These are phyloP conservation scores for Torrubiellomyces zombiae DNA, from an alignment of 2,329 filamentous ascomycete genomes.

Conservation along the genomic window DNA sequence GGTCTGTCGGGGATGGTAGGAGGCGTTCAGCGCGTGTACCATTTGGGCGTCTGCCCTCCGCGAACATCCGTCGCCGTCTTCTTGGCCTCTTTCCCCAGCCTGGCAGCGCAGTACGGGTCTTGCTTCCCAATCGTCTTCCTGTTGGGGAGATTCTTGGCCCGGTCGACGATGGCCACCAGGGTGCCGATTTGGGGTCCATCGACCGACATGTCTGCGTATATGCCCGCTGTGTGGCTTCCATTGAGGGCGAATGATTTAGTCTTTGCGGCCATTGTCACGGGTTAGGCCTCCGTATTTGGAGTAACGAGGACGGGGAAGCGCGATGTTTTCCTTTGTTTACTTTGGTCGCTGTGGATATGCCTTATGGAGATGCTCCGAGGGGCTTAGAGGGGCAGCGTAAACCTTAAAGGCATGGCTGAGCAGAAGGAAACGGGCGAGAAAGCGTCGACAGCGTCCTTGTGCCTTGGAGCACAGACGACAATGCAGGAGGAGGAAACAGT, in stretches of 20 bases:
- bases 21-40: slow-evolving; percentile 36
- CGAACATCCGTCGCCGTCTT: slow-evolving; percentile 90
- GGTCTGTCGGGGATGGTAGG: too few species aligned
- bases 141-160: slow-evolving; percentile 94
- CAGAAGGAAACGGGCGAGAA: too few species aligned
- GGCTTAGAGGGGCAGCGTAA: too few species aligned
- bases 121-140: slow-evolving; percentile 96
- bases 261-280: slow-evolving; percentile 31
- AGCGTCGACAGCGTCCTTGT: too few species aligned
- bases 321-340: too few species aligned
- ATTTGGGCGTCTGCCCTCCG: slow-evolving; percentile 88
- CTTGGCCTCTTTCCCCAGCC: slow-evolving; percentile 90
- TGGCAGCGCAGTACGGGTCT: slow-evolving; percentile 88
- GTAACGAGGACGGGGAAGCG: too few species aligned
- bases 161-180: slow-evolving; percentile 78
- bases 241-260: slow-evolving; percentile 38
- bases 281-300: too few species aligned
- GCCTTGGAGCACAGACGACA: background rate
- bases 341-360: too few species aligned
- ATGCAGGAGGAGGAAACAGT: slow-evolving; percentile 1
- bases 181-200: slow-evolving; percentile 91
- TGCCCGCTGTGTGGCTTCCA: slow-evolving; percentile 70
- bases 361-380: too few species aligned
- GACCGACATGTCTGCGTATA: slow-evolving; percentile 84
- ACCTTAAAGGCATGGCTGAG: too few species aligned